Base-by-base conservation (phyloP, 352 stramenopile species). In the Phytophthora agathidicida region DNA sequence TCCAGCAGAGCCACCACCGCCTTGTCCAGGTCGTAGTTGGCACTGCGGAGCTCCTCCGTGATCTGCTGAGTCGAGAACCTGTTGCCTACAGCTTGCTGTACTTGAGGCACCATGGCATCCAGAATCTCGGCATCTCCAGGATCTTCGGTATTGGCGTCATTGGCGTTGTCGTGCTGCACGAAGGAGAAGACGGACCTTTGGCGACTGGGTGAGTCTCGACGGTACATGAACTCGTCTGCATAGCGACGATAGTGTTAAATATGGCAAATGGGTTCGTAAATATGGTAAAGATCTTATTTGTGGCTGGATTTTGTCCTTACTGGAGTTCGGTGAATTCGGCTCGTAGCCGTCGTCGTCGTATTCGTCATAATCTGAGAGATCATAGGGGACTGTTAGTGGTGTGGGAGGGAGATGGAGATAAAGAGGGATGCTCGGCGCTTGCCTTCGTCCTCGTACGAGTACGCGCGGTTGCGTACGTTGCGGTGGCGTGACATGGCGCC, bases 381-480 rank as follows among this genome's bases (percentile, higher is more conserved):
- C 16, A 19, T 2, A 14, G 33, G 14, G n/a, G n/a, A 30, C 10
- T n/a, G 20, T 31, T 7, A 51, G 17, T 16, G 8, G 19, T 20
- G 16, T 20, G 5, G 20, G 28, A 43, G 7, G 9, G 19, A 7
- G 46, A 9, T 27, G 3, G 0, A 28, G 36, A 49, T 4, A 22
- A 0, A 47, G 17, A 43, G 8, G n/a, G 16, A 38, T 31, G 58
- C 53, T 7, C n/a, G n/a, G 14, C 6, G n/a, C 48, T 35, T 47
- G 48, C 86, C 85, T 76, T 93, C 86, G 45, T 93, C 84, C 43
- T 96, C 86, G 71, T 93, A 96, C 49, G 86, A 96, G 68, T 94
- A 96, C 55, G 83, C 85, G 73, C 86, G 86, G 72, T 94, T 93
- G 52, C 86, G 86, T 23, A 96, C 68, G 68, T 91, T 85, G 60